phyloP scores from a whole-genome alignment of 2,329 filamentous ascomycete species.

The Diaporthe caulivora region DNA sequence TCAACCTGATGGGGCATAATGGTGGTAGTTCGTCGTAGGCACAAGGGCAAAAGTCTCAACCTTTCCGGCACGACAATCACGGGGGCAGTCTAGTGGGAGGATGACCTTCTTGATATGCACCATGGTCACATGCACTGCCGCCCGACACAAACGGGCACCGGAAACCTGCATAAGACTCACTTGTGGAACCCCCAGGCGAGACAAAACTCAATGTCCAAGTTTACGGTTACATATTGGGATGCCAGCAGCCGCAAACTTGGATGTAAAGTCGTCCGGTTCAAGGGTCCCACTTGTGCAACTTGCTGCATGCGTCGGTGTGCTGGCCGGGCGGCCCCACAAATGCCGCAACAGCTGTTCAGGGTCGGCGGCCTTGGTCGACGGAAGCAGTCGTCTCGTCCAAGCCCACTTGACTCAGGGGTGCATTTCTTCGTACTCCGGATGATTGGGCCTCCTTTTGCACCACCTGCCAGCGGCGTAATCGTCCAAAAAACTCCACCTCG shows the following conservation, averaged over 20 bases:
- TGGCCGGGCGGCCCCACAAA: background rate
- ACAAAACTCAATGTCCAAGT: slow-evolving; percentile 15
- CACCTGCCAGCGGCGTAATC: background rate
- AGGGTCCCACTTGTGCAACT: slow-evolving; percentile 1
- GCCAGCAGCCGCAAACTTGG: slow-evolving; percentile 11
- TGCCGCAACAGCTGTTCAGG: slow-evolving; percentile 13
- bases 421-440: background rate
- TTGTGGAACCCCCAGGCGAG: slow-evolving; percentile 20
- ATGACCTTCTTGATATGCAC: slow-evolving; percentile 28
- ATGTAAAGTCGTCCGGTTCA: background rate
- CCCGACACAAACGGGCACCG: slow-evolving; percentile 26
- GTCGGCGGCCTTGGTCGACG: background rate
- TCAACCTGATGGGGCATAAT: slow-evolving; percentile 29
- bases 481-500: slow-evolving; percentile 5
- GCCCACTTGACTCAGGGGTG: slow-evolving; percentile 23
- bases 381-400: background rate
- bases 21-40: background rate
- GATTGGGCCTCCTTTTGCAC: slow-evolving; percentile 15
- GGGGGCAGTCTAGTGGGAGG: background rate
- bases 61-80: background rate
- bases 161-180: slow-evolving; percentile 22
- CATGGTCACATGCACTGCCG: background rate
- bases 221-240: slow-evolving; percentile 14
- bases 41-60: background rate
- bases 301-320: background rate